A percentile compares a stretch with the other conserved stretches of the same genome.
Evolutionary conservation across 1,284 basidiomycete species (phyloP).

Genomic region (Pisolithus thermaeus): DNA sequence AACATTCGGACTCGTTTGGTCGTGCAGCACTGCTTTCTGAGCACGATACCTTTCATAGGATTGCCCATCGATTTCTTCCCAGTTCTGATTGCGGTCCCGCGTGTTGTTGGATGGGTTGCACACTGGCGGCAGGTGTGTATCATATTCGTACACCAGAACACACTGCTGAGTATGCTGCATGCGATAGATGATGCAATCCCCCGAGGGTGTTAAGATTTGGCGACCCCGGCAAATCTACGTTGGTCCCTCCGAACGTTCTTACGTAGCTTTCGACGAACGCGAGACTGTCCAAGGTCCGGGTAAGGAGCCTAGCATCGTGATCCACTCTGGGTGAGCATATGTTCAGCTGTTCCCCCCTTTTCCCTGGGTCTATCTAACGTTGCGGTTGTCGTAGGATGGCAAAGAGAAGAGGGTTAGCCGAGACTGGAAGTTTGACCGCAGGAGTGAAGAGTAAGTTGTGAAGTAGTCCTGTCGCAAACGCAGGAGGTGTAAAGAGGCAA

Average conservation of each 20-base stretch:
- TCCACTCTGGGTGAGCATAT: slow-evolving; percentile 67
- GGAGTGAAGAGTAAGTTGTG: slow-evolving; percentile 47
- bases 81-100: slow-evolving; percentile 82
- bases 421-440: slow-evolving; percentile 26
- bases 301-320: slow-evolving; percentile 59
- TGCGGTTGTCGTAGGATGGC: slow-evolving; percentile 47
- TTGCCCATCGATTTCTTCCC: slow-evolving; percentile 91
- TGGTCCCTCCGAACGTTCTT: slow-evolving; percentile 66
- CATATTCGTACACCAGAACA: background rate
- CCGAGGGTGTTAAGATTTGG: slow-evolving; percentile 88
- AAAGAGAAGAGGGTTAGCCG: slow-evolving; percentile 64
- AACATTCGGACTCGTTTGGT: slow-evolving; percentile 21
- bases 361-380: slow-evolving; percentile 1
- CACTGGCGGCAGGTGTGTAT: slow-evolving; percentile 71
- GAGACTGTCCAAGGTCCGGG: slow-evolving; percentile 44
- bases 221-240: slow-evolving; percentile 81
- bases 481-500: too few species aligned
- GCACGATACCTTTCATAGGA: slow-evolving; percentile 35
- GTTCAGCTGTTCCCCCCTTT: slow-evolving; percentile 8
- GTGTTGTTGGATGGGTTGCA: slow-evolving; percentile 85
- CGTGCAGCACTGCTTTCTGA: background rate
- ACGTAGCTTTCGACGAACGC: slow-evolving; percentile 60
- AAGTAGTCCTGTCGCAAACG: slow-evolving; percentile 8
- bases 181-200: slow-evolving; percentile 77
- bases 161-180: background rate